Evolutionary conservation across 2,329 filamentous ascomycete species (phyloP).

Genomic region (Claviceps sp.): DNA sequence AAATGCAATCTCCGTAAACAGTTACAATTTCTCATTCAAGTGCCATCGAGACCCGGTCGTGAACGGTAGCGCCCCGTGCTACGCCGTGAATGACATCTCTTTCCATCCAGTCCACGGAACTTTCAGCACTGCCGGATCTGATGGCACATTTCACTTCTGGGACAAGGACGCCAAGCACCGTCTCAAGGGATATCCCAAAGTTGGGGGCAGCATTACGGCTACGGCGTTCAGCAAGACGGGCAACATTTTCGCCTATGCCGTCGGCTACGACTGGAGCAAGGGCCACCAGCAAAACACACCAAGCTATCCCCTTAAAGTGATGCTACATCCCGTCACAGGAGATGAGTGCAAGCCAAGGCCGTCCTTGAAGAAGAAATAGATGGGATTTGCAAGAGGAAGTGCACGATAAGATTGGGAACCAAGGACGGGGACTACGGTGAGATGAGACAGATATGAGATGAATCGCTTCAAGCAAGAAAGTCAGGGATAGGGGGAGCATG

Average conservation of each 20-base stretch:
- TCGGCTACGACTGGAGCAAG: constrained; percentile 98
- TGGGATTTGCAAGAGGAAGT: background rate
- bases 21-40: constrained; percentile 97
- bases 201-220: constrained; percentile 75
- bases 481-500: no score
- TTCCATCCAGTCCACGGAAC: constrained; percentile 96
- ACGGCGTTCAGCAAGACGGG: constrained; percentile 87
- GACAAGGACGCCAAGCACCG: constrained; percentile 86
- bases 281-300: constrained; percentile 77
- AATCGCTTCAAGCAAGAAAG: background rate
- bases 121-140: constrained; percentile 91
- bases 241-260: constrained; percentile 73
- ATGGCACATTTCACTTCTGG: constrained; percentile 96
- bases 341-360: constrained; percentile 52
- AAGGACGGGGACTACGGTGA: background rate
- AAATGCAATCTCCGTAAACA: constrained; percentile 15
- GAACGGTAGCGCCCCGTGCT: constrained; percentile 68
- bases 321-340: constrained; percentile 61
- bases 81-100: constrained; percentile 91
- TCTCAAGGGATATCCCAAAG: constrained; percentile 75
- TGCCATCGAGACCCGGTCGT: constrained; percentile 78
- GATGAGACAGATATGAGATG: no score
- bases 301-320: constrained; percentile 64
- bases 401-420: background rate
- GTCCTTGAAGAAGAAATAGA: constrained; percentile 45